Evolutionary conservation across 1,139 yeast genomes (phyloP).

Genomic region (Yamadazyma membranifaciens): DNA sequence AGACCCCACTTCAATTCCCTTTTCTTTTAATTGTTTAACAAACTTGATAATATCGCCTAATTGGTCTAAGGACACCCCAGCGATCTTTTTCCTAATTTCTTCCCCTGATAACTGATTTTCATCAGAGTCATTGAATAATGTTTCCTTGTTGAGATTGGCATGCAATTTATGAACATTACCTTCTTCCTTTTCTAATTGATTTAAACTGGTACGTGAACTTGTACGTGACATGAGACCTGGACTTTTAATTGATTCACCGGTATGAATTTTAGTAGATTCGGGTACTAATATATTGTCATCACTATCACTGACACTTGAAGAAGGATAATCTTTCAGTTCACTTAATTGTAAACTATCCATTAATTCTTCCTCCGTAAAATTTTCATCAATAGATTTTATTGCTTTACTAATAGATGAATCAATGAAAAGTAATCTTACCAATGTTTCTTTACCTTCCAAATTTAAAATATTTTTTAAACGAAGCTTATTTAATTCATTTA

Average conservation of each 20-base stretch:
- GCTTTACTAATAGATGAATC: conserved; percentile 73
- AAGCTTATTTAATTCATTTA: conserved; percentile 54
- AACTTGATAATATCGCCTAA: conserved; percentile 51
- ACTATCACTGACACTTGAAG: conserved; percentile 7
- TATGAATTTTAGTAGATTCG: not conserved
- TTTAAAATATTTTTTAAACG: conserved; percentile 54
- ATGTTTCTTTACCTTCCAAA: conserved; percentile 70
- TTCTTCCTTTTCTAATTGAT: conserved; percentile 37
- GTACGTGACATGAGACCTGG: conserved; percentile 33
- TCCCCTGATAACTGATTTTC: conserved; percentile 45
- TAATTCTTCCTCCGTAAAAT: conserved; percentile 23
- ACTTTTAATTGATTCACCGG: conserved; percentile 5
- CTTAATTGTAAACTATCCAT: conserved; percentile 9
- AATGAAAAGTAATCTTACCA: conserved; percentile 63
- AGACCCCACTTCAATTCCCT: conserved; percentile 52
- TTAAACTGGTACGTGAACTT: conserved; percentile 36
- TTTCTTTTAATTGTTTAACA: conserved; percentile 46
- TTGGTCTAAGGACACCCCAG: conserved; percentile 47
- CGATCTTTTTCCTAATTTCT: conserved; percentile 48
- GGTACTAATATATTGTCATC: conserved; percentile 8
- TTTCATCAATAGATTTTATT: conserved; percentile 47
- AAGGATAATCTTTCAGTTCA: conserved; percentile 12
- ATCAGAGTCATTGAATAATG: conserved; percentile 20
- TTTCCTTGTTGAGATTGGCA: conserved; percentile 15
- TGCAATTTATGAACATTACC: conserved; percentile 38